phyloP scores from a whole-genome alignment of 2,329 filamentous ascomycete genomes.

The Penicillium capsulatum region DNA sequence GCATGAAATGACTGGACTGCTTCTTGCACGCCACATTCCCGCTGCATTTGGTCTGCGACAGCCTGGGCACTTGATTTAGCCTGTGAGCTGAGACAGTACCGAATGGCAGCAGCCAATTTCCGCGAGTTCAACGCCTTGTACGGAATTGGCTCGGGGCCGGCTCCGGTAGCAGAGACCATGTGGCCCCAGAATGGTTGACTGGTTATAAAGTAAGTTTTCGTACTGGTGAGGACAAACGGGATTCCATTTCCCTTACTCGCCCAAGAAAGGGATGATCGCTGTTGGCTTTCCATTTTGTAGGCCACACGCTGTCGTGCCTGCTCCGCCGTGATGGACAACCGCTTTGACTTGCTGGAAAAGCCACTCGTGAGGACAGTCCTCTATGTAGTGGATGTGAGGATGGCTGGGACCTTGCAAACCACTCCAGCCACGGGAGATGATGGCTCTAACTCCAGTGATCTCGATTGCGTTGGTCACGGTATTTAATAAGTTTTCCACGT shows the following conservation, averaged over 20 bases:
- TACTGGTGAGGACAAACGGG: too few relatives aligned
- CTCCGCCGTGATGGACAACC: slow-evolving; percentile 56
- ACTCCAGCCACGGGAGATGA: slow-evolving; percentile 53
- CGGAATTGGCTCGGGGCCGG: slow-evolving; percentile 65
- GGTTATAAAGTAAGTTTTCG: too few relatives aligned
- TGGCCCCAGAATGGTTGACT: slow-evolving; percentile 61
- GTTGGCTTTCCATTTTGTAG: slow-evolving; percentile 74
- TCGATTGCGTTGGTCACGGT: slow-evolving; percentile 46
- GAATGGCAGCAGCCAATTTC: slow-evolving; percentile 61
- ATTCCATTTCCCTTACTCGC: too few relatives aligned
- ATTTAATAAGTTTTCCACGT: slow-evolving; percentile 42
- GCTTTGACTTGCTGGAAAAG: slow-evolving; percentile 52
- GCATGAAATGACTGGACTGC: slow-evolving; percentile 65
- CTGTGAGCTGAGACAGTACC: slow-evolving; percentile 26
- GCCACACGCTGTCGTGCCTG: slow-evolving; percentile 57
- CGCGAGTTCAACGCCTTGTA: slow-evolving; percentile 62
- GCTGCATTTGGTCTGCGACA: slow-evolving; percentile 59
- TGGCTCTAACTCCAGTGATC: slow-evolving; percentile 45
- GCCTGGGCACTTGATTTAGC: slow-evolving; percentile 41
- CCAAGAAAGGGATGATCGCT: slow-evolving; percentile 78
- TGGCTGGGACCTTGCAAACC: slow-evolving; percentile 34
- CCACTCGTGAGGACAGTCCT: slow-evolving; percentile 55
- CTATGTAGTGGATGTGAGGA: slow-evolving; percentile 47
- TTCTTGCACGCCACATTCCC: slow-evolving; percentile 58
- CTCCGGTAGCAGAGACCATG: slow-evolving; percentile 68